Conservation (phyloP, 225 moss, liverwort and hornwort genomes). For the Climacium dendroides region DNA sequence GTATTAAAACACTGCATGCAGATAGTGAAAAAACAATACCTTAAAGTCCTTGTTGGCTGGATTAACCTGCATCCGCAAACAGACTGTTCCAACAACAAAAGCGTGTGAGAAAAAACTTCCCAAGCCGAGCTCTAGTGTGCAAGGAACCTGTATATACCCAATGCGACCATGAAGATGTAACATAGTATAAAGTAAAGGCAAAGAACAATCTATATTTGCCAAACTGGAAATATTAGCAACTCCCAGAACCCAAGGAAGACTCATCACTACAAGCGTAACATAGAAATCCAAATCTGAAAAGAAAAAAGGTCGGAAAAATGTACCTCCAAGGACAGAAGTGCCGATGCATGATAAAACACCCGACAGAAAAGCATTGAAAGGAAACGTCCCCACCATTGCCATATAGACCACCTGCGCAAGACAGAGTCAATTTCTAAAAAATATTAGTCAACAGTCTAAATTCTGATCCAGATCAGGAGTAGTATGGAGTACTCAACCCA, state of each 20-base stretch:
- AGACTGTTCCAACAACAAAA: constrained; percentile 45
- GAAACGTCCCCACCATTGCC: constrained; percentile 83
- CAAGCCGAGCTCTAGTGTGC: not conserved
- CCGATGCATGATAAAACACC: constrained; percentile 81
- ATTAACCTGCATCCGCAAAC: constrained; percentile 99
- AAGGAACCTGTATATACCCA: not conserved
- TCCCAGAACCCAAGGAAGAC: not conserved
- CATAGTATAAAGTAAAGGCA: not conserved
- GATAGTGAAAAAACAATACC: constrained; percentile 18
- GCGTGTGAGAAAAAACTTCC: not conserved
- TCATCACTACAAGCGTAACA: not conserved
- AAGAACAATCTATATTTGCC: not conserved
- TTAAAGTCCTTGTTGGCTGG: constrained; percentile 90
- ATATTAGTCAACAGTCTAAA: not conserved
- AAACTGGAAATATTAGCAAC: not conserved
- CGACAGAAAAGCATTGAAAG: constrained; percentile 95
- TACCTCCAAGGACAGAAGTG: constrained; percentile 91
- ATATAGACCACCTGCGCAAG: constrained; percentile 80
- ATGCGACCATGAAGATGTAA: not conserved
- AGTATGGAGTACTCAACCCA: not conserved
- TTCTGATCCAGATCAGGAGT: not conserved
- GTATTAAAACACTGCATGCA: not conserved
- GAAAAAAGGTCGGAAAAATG: not conserved
- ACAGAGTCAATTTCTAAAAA: not conserved
- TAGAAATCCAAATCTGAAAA: not conserved